Evolutionary conservation across 2,329 filamentous ascomycete species (phyloP).

Genomic region (Alternaria ethzedia): DNA sequence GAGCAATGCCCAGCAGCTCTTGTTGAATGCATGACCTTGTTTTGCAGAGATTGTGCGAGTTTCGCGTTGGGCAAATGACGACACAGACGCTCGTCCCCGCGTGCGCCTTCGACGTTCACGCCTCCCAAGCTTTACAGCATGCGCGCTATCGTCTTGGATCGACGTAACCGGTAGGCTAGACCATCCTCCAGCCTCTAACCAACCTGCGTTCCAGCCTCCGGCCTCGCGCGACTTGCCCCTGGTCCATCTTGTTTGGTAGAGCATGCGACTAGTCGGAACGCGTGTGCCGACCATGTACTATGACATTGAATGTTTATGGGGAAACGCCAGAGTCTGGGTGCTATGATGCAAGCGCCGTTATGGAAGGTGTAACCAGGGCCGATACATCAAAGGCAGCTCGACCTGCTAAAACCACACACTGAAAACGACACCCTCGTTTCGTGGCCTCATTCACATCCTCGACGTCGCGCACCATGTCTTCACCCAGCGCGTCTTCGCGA

Average conservation of each 20-base stretch:
- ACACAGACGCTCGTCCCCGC: neutral
- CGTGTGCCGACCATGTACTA: slow-evolving; percentile 5
- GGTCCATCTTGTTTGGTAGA: neutral
- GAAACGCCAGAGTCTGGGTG: neutral
- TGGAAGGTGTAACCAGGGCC: neutral
- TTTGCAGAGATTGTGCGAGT: neutral
- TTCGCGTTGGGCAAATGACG: neutral
- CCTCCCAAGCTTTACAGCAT: slow-evolving; percentile 2
- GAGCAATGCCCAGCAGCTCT: neutral
- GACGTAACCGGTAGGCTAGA: neutral
- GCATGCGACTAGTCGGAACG: slow-evolving; percentile 5
- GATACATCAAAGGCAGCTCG: neutral
- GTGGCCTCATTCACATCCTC: neutral
- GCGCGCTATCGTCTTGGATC: neutral
- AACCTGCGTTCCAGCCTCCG: slow-evolving; percentile 1
- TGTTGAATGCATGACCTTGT: neutral
- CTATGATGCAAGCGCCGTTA: slow-evolving; percentile 1
- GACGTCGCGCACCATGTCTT: neutral
- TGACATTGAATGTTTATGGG: neutral
- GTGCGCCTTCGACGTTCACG: neutral
- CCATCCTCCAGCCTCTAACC: neutral
- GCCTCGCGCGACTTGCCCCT: neutral
- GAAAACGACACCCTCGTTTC: neutral
- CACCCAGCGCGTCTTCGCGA: neutral
- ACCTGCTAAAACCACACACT: neutral